Evolutionary conservation across 2,329 filamentous ascomycete species (phyloP), one percentile per base, ranked within the genome.

Genomic region (Xylaria hypoxylon): DNA sequence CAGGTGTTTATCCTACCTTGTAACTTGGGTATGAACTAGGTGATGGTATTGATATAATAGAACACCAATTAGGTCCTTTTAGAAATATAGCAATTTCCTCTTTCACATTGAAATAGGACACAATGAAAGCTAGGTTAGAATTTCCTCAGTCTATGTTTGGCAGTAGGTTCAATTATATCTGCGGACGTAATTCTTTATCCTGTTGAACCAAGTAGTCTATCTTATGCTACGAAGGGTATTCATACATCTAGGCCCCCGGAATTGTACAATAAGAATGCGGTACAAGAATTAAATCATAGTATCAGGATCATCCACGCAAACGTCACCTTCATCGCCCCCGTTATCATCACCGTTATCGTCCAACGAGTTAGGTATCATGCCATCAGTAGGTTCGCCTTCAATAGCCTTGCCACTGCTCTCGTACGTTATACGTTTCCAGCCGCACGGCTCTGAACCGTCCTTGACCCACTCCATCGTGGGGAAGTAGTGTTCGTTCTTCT

Each of bases 401-500:
- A 88, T 79, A 1, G 82, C 78, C 69, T 84, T 81, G 53, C 81
- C 84, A 72, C 64, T 64, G 74, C 83, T 84, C 73, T 89, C 87
- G 70, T 90, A 90, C 3, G 88, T 88, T 22, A 89, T 82, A 42
- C 89, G 82, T 60, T 83, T 83, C 89, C 89, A 91, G 56, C 88
- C 88, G 69, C 85, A 88, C 1, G 83, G 79, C 69, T 88, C 87
- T 6, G 79, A 79, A 15, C 80, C 76, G 70, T 91, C 89, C 78
- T 90, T 90, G 79, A 89, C 86, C 85, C 88, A 90, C 74, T 91
- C 89, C 79, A 88, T 87, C 0, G 88, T 91, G 0, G 89, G 89
- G 79, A 91, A 92, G 79, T 99, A 99, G 80, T 99, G 96, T 77
- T 99, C 95, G 74, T 97, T 97, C 87, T 98, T 98, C 89, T 99